Base-by-base conservation (phyloP, 148 eudicot genomes). In the Beta vulgaris region DNA sequence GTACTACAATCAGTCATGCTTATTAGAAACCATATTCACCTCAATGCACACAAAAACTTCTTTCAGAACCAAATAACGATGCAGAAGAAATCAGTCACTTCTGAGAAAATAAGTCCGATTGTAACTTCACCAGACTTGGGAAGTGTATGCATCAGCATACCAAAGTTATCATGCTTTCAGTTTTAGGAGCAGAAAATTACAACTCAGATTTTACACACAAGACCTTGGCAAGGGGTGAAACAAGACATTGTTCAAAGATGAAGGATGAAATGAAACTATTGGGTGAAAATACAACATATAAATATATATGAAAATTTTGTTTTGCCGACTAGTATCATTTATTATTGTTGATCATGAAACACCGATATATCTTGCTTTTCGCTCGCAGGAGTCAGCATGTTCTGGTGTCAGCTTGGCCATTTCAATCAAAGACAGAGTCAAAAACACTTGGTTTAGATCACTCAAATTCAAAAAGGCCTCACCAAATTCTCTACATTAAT, bases 401-500 rank as follows among this genome's bases (percentile, higher is more conserved):
- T 28, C 32, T 67, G 71, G 34, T 23, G n/a, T 67, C 34, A 40
- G 53, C 34, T 67, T 67, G 26, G 34, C 71, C 49, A 23, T 40
- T 23, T 19, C 37, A 31, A 12, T 6, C 3, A 29, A 51, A 53
- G 0, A 36, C 23, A 34, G 35, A 19, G 28, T n/a, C 1, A 53
- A 53, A 32, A 6, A 6, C 37, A 18, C 25, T 29, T 48, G 13
- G 34, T 7, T 26, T 43, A 28, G n/a, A 43, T 2, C 11, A 54
- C 31, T 67, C 36, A 48, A 68, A 28, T 61, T 21, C n/a, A 68
- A 26, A 12, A 48, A 72, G 23, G 55, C 60, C 82, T 82, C 80
- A 96, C 98, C 94, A 85, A 85, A 77, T 84, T 88, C 72, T 91
- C 98, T 39, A 92, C 94, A 75, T 87, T 84, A 77, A 85, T 86